phyloP scores from a whole-genome alignment of 2,329 filamentous ascomycete species.

The Penicillium sp. region DNA sequence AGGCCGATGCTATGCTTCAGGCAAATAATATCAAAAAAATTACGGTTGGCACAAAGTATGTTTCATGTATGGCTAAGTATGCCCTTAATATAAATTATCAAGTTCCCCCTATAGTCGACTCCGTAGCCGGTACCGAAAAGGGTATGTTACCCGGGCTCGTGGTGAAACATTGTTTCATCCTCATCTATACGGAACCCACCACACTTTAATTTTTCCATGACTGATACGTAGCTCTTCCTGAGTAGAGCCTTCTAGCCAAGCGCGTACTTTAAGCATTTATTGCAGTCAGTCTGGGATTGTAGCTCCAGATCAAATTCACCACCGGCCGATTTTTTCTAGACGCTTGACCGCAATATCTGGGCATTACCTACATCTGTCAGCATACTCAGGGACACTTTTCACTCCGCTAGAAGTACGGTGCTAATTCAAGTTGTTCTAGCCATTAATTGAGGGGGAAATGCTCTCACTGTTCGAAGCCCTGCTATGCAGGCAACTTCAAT shows the following conservation, averaged over 20 bases:
- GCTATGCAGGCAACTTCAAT: no score
- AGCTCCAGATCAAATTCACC: neutral
- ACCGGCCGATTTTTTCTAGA: neutral
- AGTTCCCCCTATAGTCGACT: neutral
- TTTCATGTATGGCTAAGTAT: neutral
- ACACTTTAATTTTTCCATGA: neutral
- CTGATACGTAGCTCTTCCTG: neutral
- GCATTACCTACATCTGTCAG: neutral
- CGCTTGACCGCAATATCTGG: neutral
- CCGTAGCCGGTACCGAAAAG: neutral
- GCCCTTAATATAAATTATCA: neutral
- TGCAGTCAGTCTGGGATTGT: neutral
- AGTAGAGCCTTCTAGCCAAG: neutral
- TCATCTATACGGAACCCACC: neutral
- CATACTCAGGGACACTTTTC: neutral
- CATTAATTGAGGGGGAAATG: neutral
- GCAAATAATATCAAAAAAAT: neutral
- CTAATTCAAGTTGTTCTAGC: neutral
- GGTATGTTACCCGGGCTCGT: neutral
- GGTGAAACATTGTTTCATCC: neutral
- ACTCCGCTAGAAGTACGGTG: neutral
- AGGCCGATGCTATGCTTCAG: neutral
- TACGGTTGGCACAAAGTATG: neutral
- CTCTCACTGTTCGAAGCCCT: neutral
- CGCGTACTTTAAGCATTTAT: neutral